Conservation (phyloP, 2,329 filamentous ascomycete genomes). For the Claviceps pazoutovae region DNA sequence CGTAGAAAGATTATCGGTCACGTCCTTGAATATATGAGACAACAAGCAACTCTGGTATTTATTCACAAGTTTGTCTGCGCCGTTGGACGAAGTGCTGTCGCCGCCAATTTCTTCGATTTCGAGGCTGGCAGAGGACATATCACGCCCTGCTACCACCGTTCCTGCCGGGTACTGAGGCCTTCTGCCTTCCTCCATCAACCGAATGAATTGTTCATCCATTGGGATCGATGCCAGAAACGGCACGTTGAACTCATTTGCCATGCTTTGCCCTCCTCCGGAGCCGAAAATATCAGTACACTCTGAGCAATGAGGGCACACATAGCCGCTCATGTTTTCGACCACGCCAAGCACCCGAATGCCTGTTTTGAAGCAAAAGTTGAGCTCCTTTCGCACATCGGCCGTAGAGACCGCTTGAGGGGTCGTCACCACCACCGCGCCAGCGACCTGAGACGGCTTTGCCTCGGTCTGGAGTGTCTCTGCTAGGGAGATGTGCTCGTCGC, state of each 20-base stretch:
- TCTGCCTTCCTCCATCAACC: constrained; percentile 63
- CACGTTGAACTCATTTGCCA: constrained; percentile 77
- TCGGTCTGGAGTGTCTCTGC: constrained; percentile 67
- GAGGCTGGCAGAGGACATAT: constrained; percentile 23
- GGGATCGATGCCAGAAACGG: constrained; percentile 77
- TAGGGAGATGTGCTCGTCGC: constrained; percentile 91
- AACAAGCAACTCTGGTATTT: constrained; percentile 64
- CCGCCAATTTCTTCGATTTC: not conserved
- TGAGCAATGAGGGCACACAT: constrained; percentile 64
- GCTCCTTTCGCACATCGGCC: constrained; percentile 84
- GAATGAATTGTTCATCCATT: constrained; percentile 84
- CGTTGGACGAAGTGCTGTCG: constrained; percentile 5
- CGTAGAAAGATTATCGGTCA: constrained; percentile 29
- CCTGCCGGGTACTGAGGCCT: constrained; percentile 56
- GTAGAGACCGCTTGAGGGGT: constrained; percentile 91
- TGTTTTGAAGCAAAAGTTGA: constrained; percentile 86
- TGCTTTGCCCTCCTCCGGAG: constrained; percentile 74
- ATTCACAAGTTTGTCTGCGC: constrained; percentile 39
- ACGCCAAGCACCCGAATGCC: constrained; percentile 71
- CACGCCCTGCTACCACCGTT: constrained; percentile 44
- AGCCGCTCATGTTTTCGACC: constrained; percentile 92
- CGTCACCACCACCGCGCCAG: constrained; percentile 86
- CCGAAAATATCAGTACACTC: constrained; percentile 92
- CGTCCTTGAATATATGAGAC: constrained; percentile 50
- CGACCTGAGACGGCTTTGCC: constrained; percentile 52